Evolutionary conservation across 1,284 basidiomycete genomes (phyloP).

Genomic region (Ceraceosorus guamensis): DNA sequence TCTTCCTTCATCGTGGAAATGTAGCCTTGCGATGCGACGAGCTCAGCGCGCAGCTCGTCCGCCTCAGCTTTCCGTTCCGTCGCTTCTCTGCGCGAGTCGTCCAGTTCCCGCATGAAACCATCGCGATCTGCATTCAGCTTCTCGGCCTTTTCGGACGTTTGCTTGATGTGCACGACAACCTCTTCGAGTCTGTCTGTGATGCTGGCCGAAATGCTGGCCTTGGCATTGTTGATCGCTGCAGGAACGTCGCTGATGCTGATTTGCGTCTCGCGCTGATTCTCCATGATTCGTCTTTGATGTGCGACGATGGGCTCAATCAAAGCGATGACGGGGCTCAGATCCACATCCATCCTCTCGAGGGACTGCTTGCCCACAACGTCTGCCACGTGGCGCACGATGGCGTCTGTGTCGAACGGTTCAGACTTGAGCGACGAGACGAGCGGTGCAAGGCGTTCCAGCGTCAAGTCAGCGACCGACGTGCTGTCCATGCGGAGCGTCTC

Average conservation of each 20-base stretch:
- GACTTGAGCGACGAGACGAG: slow-evolving; percentile 21
- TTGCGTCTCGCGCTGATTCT: slow-evolving; percentile 31
- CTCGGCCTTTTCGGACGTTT: slow-evolving; percentile 4
- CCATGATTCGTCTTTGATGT: slow-evolving; percentile 27
- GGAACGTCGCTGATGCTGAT: slow-evolving; percentile 25
- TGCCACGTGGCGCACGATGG: slow-evolving; percentile 15
- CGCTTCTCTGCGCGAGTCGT: slow-evolving; percentile 7
- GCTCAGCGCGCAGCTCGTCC: slow-evolving; percentile 1
- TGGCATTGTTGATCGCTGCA: slow-evolving; percentile 32
- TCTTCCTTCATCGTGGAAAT: slow-evolving; percentile 17
- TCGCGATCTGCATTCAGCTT: slow-evolving; percentile 5
- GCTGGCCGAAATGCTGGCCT: no score
- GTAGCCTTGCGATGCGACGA: slow-evolving; percentile 16
- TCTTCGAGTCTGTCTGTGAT: no score
- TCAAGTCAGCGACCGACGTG: slow-evolving; percentile 17
- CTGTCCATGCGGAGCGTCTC: slow-evolving; percentile 15
- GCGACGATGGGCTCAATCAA: slow-evolving; percentile 34
- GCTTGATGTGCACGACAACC: slow-evolving; percentile 23
- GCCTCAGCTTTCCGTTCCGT: slow-evolving; percentile 8
- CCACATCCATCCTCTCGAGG: slow-evolving; percentile 28
- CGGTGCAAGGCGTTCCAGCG: slow-evolving; percentile 17
- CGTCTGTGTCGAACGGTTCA: slow-evolving; percentile 25
- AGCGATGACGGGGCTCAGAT: slow-evolving; percentile 31
- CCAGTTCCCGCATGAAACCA: slow-evolving; percentile 9
- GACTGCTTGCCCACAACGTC: slow-evolving; percentile 30